phyloP scores from a whole-genome alignment of 208 protist species.

The Leptomonas pyrrhocoris region DNA sequence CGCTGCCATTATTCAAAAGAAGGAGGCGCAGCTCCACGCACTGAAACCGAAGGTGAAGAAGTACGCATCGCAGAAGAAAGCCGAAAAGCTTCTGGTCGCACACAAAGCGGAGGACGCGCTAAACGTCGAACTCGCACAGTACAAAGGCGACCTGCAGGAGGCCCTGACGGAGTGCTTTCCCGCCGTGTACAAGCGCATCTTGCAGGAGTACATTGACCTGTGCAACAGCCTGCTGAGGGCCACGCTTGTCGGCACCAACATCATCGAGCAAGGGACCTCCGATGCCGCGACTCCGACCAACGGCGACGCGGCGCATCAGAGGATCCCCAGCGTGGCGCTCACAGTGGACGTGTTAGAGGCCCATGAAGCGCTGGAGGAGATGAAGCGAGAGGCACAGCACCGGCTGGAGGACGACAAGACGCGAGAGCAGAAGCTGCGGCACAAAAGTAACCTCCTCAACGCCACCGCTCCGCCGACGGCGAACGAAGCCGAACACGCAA shows the following conservation, averaged over 20 bases:
- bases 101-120: neutral
- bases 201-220: constrained; percentile 11
- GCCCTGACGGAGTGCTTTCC: neutral
- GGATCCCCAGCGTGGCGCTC: neutral
- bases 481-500: neutral
- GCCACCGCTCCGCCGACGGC: neutral
- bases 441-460: neutral
- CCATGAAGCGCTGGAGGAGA: neutral
- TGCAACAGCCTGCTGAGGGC: constrained; percentile 4
- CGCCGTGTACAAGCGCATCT: neutral
- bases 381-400: neutral
- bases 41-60: constrained; percentile 15
- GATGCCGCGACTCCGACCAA: neutral
- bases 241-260: neutral
- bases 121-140: neutral
- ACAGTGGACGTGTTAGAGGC: constrained; percentile 1
- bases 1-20: neutral
- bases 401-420: neutral
- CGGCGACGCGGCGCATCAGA: neutral
- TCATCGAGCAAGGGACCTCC: neutral
- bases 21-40: neutral
- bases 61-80: constrained; percentile 10
- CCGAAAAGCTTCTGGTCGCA: constrained; percentile 3
- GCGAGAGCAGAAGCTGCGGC: neutral
- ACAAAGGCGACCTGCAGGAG: neutral